These are phyloP conservation scores for Mortierella sp. DNA, from an alignment of 371 early-diverging fungal species.

Conservation along the genomic window DNA sequence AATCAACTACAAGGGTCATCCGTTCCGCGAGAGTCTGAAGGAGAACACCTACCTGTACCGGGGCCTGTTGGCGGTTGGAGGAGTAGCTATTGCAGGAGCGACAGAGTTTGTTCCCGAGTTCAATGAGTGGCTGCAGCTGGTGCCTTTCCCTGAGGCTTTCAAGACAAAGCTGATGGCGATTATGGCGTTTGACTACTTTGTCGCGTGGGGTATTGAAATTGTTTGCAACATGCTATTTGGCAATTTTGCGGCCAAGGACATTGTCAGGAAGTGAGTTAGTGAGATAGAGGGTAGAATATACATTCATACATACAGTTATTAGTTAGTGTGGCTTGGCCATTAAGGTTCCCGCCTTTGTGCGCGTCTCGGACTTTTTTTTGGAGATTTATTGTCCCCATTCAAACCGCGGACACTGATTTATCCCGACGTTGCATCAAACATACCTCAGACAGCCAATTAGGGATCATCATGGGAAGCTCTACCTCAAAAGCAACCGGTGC, in stretches of 20 bases:
- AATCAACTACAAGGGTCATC: conserved; percentile 98
- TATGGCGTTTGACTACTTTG: conserved; percentile 66
- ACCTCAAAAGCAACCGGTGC: conserved; percentile 35
- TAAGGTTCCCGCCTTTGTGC: too few species aligned
- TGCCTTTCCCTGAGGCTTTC: conserved; percentile 88
- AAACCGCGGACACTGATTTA: too few species aligned
- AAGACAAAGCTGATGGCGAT: conserved; percentile 59
- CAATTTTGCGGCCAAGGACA: conserved; percentile 66
- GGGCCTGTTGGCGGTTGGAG: conserved; percentile 87
- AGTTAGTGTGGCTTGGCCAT: too few species aligned
- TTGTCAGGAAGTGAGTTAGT: conserved; percentile 54
- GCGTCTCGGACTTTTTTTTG: too few species aligned
- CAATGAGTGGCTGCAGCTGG: conserved; percentile 92
- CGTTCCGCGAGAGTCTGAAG: conserved; percentile 97
- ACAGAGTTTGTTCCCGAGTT: conserved; percentile 90
- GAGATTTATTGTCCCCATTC: too few species aligned
- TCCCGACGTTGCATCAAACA: too few species aligned
- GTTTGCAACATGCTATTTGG: conserved; percentile 59
- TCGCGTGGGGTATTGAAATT: conserved; percentile 59
- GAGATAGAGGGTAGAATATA: background rate
- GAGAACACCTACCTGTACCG: conserved; percentile 97
- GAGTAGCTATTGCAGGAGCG: conserved; percentile 90
- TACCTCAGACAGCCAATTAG: too few species aligned
- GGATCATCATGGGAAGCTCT: conserved; percentile 36
- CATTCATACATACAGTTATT: too few species aligned